Conservation (phyloP, 257 asterid species). For the Ligustrum vulgare region DNA sequence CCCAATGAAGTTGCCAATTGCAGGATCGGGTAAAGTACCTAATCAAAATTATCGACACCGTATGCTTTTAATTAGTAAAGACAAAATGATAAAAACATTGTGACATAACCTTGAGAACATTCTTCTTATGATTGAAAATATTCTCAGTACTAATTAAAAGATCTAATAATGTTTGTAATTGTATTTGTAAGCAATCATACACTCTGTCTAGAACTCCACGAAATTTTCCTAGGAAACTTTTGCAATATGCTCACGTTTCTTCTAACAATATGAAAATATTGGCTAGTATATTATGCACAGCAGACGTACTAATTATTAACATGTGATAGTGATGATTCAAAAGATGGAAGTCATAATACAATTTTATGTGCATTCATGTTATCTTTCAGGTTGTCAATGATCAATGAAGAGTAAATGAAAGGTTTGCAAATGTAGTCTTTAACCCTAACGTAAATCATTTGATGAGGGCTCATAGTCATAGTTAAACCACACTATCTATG, state of each 20-base stretch:
- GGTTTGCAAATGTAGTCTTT: too few relatives aligned
- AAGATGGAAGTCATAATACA: too few relatives aligned
- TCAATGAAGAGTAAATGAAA: too few relatives aligned
- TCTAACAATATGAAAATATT: not conserved
- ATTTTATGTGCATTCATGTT: too few relatives aligned
- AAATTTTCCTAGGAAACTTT: not conserved
- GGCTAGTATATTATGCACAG: not conserved
- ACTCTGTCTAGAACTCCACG: not conserved
- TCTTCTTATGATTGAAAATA: not conserved
- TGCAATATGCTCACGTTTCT: not conserved
- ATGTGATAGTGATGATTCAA: too few relatives aligned
- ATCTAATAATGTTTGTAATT: not conserved
- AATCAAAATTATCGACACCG: constrained; percentile 27
- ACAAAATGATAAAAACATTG: not conserved
- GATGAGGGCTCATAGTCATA: too few relatives aligned
- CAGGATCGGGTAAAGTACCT: constrained; percentile 79
- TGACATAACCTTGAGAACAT: not conserved
- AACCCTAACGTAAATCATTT: too few relatives aligned
- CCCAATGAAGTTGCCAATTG: constrained; percentile 90
- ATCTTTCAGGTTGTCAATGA: too few relatives aligned
- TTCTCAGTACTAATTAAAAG: not conserved
- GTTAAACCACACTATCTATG: too few relatives aligned
- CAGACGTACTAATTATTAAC: too few relatives aligned
- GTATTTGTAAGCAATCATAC: not conserved
- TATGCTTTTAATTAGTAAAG: constrained; percentile 1